A percentile compares a stretch with the other conserved stretches of the same genome.
Evolutionary conservation across 495 filamentous ascomycete species (phyloP).

Genomic region (Xylaria flabelliformis): DNA sequence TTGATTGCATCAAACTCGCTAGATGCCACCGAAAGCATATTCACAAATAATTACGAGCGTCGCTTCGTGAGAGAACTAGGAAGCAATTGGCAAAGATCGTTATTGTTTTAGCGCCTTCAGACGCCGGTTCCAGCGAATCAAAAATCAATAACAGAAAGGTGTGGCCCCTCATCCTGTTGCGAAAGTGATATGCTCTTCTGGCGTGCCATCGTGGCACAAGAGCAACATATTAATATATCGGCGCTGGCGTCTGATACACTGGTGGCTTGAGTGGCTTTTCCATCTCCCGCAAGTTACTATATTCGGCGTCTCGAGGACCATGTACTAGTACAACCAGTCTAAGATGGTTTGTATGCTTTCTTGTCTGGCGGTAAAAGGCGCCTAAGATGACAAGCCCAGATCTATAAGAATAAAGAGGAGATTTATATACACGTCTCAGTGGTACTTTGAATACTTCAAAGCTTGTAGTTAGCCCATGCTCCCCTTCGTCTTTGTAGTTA

Average conservation of each 20-base stretch:
- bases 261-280: slow-evolving; percentile 39
- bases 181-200: slow-evolving; percentile 31
- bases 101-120: slow-evolving; percentile 10
- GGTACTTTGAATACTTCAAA: neutral
- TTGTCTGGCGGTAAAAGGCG: neutral
- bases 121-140: slow-evolving; percentile 8
- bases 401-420: neutral
- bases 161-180: slow-evolving; percentile 24
- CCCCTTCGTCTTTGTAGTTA: neutral
- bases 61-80: neutral
- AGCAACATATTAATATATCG: slow-evolving; percentile 38
- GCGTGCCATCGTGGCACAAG: slow-evolving; percentile 40
- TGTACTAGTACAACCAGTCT: neutral
- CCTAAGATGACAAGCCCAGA: neutral
- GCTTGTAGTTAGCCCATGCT: neutral
- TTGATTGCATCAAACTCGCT: slow-evolving; percentile 3
- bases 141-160: slow-evolving; percentile 4
- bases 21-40: slow-evolving; percentile 7
- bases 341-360: slow-evolving; percentile 2
- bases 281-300: slow-evolving; percentile 20
- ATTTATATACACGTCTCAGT: neutral
- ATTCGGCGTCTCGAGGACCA: neutral
- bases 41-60: slow-evolving; percentile 9
- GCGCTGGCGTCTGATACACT: slow-evolving; percentile 35
- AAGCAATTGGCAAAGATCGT: slow-evolving; percentile 22